These are phyloP conservation scores for Salix brachista DNA, from an alignment of 345 rosid genomes.

Conservation along the genomic window DNA sequence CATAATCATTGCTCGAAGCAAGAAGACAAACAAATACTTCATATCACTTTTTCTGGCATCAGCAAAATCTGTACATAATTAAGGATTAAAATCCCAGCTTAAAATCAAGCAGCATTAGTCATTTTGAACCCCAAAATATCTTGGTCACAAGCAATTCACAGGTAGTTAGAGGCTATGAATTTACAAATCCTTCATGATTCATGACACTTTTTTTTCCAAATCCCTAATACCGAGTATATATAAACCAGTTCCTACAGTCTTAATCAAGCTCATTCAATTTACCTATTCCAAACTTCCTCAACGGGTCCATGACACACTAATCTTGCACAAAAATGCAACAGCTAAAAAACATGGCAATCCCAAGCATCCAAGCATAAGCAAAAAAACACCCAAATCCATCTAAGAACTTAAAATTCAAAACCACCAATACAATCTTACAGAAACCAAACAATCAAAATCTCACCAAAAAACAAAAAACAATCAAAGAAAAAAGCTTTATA, in stretches of 20 bases:
- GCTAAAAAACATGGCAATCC: too few relatives aligned
- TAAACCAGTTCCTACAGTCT: background rate
- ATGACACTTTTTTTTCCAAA: background rate
- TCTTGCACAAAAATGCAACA: too few relatives aligned
- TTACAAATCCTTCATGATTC: too few relatives aligned
- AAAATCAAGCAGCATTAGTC: too few relatives aligned
- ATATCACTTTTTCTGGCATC: background rate
- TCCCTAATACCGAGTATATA: background rate
- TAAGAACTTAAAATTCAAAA: background rate
- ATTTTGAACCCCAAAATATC: background rate
- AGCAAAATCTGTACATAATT: too few relatives aligned
- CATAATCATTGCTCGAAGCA: too few relatives aligned
- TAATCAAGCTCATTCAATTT: background rate
- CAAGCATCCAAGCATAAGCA: too few relatives aligned
- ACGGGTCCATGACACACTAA: too few relatives aligned
- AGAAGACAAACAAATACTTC: too few relatives aligned
- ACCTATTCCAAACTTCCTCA: background rate
- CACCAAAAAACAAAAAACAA: background rate
- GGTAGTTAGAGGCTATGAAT: too few relatives aligned
- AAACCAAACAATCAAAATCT: background rate
- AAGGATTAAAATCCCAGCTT: background rate
- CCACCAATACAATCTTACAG: background rate
- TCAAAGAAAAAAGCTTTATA: background rate
- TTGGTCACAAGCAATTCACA: background rate
- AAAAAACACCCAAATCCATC: background rate